phyloP scores from a whole-genome alignment of 805 yeast genomes.

The Hanseniaspora jakobsenii region DNA sequence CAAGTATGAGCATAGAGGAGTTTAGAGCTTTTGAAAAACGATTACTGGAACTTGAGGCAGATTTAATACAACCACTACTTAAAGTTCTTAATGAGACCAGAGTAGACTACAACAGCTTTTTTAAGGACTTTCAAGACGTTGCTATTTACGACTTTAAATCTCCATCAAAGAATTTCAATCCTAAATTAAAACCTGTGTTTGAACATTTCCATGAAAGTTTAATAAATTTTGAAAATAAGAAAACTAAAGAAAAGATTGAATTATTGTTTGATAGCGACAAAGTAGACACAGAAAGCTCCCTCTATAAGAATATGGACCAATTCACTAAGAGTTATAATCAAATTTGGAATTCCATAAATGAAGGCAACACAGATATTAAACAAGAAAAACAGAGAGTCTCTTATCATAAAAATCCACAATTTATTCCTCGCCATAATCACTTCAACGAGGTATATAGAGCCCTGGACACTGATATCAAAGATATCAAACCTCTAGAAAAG shows the following conservation, averaged over 20 bases:
- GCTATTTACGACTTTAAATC: slow-evolving; percentile 30
- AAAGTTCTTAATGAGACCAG: slow-evolving; percentile 47
- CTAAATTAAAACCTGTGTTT: slow-evolving; percentile 22
- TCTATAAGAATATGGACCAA: slow-evolving; percentile 29
- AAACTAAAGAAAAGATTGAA: slow-evolving; percentile 17
- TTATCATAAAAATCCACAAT: slow-evolving; percentile 52
- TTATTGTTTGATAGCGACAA: slow-evolving; percentile 23
- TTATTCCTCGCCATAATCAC: slow-evolving; percentile 76
- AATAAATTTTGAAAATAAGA: slow-evolving; percentile 21
- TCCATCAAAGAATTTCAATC: slow-evolving; percentile 19
- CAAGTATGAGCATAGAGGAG: not conserved
- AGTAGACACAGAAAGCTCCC: slow-evolving; percentile 26
- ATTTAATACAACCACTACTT: slow-evolving; percentile 47
- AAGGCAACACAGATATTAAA: slow-evolving; percentile 31
- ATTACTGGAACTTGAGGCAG: slow-evolving; percentile 20
- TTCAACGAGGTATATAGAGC: slow-evolving; percentile 69
- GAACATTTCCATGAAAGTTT: slow-evolving; percentile 21
- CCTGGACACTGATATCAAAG: slow-evolving; percentile 20
- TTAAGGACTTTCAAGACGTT: slow-evolving; percentile 46
- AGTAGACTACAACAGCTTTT: slow-evolving; percentile 72
- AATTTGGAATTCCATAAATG: slow-evolving; percentile 45
- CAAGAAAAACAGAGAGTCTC: slow-evolving; percentile 35
- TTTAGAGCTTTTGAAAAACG: slow-evolving; percentile 11
- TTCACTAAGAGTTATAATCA: slow-evolving; percentile 30
- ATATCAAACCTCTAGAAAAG: slow-evolving; percentile 40